Evolutionary conservation across 2,329 filamentous ascomycete species (phyloP).

Genomic region (Purpureocillium lavendulum): DNA sequence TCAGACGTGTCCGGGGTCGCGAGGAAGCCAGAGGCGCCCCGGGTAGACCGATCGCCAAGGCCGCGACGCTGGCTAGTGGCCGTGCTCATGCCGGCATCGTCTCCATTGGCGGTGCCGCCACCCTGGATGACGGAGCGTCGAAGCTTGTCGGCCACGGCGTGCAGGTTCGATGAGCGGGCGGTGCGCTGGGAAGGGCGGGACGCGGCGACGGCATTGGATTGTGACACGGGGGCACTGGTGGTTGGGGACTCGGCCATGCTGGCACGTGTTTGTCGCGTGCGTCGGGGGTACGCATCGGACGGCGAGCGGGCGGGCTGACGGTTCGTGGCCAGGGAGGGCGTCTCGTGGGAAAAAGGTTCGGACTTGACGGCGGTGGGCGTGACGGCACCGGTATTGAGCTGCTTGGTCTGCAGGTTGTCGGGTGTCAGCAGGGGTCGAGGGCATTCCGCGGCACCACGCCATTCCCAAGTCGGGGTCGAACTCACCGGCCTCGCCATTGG

Average conservation of each 20-base stretch:
- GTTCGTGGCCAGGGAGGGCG: constrained; percentile 14
- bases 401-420: constrained; percentile 10
- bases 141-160: constrained; percentile 24
- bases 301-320: constrained; percentile 24
- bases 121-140: constrained; percentile 22
- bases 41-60: constrained; percentile 13
- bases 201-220: neutral
- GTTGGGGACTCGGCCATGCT: constrained; percentile 21
- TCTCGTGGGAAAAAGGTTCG: constrained; percentile 15
- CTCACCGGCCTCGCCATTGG: neutral
- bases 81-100: constrained; percentile 1
- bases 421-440: constrained; percentile 2
- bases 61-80: constrained; percentile 12
- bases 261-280: constrained; percentile 18
- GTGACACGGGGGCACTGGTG: neutral
- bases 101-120: neutral
- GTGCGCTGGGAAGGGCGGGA: constrained; percentile 11
- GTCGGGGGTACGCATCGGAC: constrained; percentile 21
- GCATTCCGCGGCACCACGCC: neutral
- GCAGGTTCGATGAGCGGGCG: constrained; percentile 18
- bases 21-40: constrained; percentile 26
- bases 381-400: constrained; percentile 10
- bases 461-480: neutral
- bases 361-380: constrained; percentile 18
- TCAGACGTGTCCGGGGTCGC: constrained; percentile 54